Conservation (phyloP, 2,329 filamentous ascomycete species). For the Colletotrichum somersetense region DNA sequence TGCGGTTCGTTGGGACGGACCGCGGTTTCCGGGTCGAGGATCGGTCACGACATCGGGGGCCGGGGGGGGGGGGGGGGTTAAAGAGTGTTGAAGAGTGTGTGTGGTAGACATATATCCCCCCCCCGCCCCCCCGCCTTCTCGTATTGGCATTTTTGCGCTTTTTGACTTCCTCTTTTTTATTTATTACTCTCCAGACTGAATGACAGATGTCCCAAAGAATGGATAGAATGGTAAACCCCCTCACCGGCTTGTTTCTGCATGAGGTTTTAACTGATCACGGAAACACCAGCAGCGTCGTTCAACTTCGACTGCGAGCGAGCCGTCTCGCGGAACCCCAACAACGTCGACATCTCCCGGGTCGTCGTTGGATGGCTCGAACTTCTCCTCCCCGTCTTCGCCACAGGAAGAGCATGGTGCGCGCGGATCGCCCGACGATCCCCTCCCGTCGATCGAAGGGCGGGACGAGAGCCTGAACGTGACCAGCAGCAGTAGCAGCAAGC, state of each 20-base stretch:
- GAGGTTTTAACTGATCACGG: neutral
- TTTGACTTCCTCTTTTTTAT: neutral
- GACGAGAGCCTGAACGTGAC: neutral
- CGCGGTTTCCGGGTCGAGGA: neutral
- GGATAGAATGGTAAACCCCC: neutral
- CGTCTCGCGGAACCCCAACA: neutral
- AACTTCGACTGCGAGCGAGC: neutral
- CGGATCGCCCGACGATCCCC: neutral
- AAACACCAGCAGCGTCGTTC: neutral
- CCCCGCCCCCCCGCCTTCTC: neutral
- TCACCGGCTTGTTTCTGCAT: too few species aligned
- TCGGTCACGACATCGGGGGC: too few species aligned
- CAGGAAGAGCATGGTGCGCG: neutral
- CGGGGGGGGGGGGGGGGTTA: too few species aligned
- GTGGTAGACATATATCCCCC: neutral
- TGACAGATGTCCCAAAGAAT: neutral
- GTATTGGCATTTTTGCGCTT: neutral
- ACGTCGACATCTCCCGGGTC: neutral
- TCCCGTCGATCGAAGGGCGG: neutral
- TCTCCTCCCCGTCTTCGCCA: neutral
- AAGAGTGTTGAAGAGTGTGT: neutral
- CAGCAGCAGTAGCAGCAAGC: neutral
- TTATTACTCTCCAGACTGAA: neutral
- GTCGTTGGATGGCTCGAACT: neutral
- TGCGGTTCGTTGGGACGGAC: neutral